Conservation (phyloP, 495 filamentous ascomycete genomes). For the Penicillium silybi region DNA sequence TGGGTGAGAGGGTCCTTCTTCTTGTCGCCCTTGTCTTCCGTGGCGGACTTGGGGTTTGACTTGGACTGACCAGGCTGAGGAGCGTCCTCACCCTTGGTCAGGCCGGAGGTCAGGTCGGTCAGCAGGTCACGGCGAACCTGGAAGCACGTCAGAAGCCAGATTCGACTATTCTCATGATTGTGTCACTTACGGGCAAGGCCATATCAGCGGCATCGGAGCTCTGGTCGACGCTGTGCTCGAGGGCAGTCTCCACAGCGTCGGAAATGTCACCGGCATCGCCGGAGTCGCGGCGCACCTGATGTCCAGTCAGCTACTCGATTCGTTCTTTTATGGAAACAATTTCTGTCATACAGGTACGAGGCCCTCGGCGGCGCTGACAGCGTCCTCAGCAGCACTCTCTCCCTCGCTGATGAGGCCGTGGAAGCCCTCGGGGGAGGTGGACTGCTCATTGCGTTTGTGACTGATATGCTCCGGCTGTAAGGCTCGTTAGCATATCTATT, state of each 20-base stretch:
- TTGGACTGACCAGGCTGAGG: not conserved
- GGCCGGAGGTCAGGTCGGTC: not conserved
- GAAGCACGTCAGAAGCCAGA: not conserved
- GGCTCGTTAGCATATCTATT: not conserved
- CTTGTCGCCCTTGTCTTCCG: slow-evolving; percentile 7
- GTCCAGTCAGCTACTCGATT: not conserved
- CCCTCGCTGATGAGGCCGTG: not conserved
- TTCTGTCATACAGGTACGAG: not conserved
- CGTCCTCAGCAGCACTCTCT: not conserved
- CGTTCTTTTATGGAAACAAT: not conserved
- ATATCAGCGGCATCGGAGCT: not conserved
- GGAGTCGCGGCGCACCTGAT: not conserved
- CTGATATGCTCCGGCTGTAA: slow-evolving; percentile 1
- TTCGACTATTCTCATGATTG: no score
- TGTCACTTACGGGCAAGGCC: not conserved
- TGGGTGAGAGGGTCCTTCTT: slow-evolving; percentile 5
- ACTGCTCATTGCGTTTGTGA: not conserved
- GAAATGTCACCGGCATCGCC: not conserved
- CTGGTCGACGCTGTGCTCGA: slow-evolving; percentile 1
- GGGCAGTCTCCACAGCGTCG: not conserved
- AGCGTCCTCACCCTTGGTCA: not conserved
- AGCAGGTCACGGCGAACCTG: not conserved
- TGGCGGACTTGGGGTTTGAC: not conserved
- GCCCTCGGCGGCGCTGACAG: not conserved
- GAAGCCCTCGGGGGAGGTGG: not conserved